Conservation (phyloP, 108 stramenopile species). For the Cylindrotheca fusiformis region DNA sequence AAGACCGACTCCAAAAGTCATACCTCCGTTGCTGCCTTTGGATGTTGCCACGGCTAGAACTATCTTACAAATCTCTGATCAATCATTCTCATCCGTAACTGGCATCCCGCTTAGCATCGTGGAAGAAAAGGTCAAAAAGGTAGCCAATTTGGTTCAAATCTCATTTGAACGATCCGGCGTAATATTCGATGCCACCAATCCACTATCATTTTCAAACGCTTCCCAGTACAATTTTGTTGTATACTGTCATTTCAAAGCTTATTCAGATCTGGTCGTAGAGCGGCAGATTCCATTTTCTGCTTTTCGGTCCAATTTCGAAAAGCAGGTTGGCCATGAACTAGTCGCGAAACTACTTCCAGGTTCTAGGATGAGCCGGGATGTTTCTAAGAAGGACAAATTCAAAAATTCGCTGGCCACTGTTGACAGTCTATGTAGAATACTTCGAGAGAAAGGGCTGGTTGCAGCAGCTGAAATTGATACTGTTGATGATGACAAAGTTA, state of each 20-base stretch:
- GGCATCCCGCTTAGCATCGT: slow-evolving; percentile 20
- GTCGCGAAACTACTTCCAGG: slow-evolving; percentile 3
- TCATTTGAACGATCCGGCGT: slow-evolving; percentile 57
- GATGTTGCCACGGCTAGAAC: slow-evolving; percentile 26
- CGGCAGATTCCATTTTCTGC: slow-evolving; percentile 34
- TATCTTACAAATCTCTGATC: slow-evolving; percentile 38
- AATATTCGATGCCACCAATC: neutral
- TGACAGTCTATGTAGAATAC: neutral
- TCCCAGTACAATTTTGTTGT: slow-evolving; percentile 67
- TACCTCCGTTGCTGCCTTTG: slow-evolving; percentile 40
- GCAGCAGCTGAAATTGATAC: slow-evolving; percentile 14
- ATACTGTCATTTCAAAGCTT: slow-evolving; percentile 70
- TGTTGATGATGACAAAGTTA: slow-evolving; percentile 19
- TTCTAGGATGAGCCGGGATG: neutral
- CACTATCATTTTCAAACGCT: slow-evolving; percentile 22
- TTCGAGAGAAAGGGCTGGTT: slow-evolving; percentile 22
- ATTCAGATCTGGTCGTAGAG: slow-evolving; percentile 61
- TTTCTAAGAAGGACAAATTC: neutral
- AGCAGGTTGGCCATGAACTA: slow-evolving; percentile 34
- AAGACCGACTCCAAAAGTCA: slow-evolving; percentile 31
- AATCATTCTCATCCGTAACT: slow-evolving; percentile 27
- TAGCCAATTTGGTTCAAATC: slow-evolving; percentile 30
- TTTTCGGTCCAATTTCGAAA: slow-evolving; percentile 57
- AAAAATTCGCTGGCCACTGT: neutral
- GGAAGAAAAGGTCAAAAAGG: slow-evolving; percentile 33